phyloP scores from a whole-genome alignment of 495 filamentous ascomycete species.

The Podospora appendiculata region DNA sequence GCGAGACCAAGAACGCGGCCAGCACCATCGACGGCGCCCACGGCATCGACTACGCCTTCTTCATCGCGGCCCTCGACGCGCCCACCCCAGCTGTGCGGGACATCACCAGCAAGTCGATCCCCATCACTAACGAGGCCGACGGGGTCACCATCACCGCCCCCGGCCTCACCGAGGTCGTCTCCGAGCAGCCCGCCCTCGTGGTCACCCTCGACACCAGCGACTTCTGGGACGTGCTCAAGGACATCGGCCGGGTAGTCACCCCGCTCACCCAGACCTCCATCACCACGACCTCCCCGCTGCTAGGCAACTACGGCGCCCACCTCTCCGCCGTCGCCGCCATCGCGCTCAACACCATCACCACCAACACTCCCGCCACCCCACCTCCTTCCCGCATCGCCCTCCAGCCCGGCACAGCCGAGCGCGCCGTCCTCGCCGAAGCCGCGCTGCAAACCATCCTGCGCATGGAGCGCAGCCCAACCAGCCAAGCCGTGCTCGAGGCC shows the following conservation, averaged over 20 bases:
- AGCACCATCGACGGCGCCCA: constrained; percentile 17
- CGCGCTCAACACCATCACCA: constrained; percentile 9
- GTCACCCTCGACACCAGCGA: constrained; percentile 1
- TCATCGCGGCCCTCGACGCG: constrained; percentile 9
- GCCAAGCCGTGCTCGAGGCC: constrained; percentile 1
- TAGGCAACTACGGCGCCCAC: constrained; percentile 19
- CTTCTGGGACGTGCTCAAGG: constrained; percentile 22
- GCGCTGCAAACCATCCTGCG: constrained; percentile 15
- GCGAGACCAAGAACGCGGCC: constrained; percentile 18
- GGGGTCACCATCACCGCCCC: not conserved
- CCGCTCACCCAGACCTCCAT: constrained; percentile 1
- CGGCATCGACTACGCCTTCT: constrained; percentile 20
- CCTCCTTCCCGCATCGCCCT: not conserved
- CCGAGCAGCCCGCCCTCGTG: too few relatives aligned
- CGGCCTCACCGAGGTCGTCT: not conserved
- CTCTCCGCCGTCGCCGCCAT: constrained; percentile 13
- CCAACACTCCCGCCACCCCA: not conserved
- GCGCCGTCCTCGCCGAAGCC: constrained; percentile 17
- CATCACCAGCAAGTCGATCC: not conserved
- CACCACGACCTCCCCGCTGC: constrained; percentile 3
- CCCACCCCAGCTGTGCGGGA: not conserved
- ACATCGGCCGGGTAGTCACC: constrained; percentile 2
- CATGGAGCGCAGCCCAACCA: constrained; percentile 5
- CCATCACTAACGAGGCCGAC: not conserved
- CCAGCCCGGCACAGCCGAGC: constrained; percentile 4